phyloP scores from a whole-genome alignment of 169 alveolate species.

The Cryptosporidium ubiquitum region DNA sequence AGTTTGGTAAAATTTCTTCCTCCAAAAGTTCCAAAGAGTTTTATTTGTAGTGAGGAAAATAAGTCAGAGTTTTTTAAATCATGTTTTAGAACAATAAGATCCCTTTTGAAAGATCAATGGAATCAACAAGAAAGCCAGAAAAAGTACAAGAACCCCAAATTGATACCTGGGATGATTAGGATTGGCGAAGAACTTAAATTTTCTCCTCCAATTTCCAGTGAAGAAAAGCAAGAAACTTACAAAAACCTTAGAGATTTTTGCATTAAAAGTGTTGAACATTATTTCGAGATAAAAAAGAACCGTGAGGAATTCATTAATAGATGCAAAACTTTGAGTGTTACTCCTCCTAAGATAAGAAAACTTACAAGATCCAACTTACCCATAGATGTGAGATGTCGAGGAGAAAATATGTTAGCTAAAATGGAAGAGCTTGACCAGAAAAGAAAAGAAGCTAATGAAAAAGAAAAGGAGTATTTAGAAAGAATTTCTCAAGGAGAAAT shows the following conservation, averaged over 20 bases:
- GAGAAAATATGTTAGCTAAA: slow-evolving; percentile 38
- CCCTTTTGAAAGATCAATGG: slow-evolving; percentile 50
- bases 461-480: slow-evolving; percentile 12
- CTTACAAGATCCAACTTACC: slow-evolving; percentile 39
- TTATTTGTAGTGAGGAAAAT: slow-evolving; percentile 16
- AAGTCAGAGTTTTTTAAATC: slow-evolving; percentile 15
- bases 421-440: slow-evolving; percentile 37
- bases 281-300: slow-evolving; percentile 1
- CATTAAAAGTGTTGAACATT: neutral
- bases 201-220: slow-evolving; percentile 11
- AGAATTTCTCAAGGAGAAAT: slow-evolving; percentile 21
- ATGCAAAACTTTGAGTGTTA: neutral
- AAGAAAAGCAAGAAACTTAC: neutral
- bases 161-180: slow-evolving; percentile 11
- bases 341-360: slow-evolving; percentile 19
- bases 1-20: slow-evolving; percentile 46
- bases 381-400: slow-evolving; percentile 55
- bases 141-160: neutral
- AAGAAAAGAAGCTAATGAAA: slow-evolving; percentile 27
- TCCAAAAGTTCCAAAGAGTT: slow-evolving; percentile 2
- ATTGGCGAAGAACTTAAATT: slow-evolving; percentile 32
- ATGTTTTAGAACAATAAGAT: slow-evolving; percentile 37
- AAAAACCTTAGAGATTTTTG: slow-evolving; percentile 32
- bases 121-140: neutral
- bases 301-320: neutral